These are phyloP conservation scores for Euptelea pleiosperma DNA, from an alignment of 164 flowering plant species.

Conservation along the genomic window DNA sequence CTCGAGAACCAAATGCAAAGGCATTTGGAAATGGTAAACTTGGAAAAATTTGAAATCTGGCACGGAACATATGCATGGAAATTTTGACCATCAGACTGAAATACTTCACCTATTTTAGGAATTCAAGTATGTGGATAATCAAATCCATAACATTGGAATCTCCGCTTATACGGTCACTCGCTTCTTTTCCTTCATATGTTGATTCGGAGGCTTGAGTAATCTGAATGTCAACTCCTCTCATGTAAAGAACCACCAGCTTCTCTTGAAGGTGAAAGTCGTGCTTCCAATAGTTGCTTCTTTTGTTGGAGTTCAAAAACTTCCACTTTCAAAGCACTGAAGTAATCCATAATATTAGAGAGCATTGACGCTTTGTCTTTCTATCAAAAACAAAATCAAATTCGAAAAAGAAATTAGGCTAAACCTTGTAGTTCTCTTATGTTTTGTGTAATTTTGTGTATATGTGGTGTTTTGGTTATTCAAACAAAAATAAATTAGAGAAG, in stretches of 20 bases:
- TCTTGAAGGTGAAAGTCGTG: constrained; percentile 22
- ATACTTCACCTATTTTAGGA: constrained; percentile 39
- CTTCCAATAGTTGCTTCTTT: constrained; percentile 45
- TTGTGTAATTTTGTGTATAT: no score
- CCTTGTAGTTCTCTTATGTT: no score
- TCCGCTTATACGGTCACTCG: constrained; percentile 39
- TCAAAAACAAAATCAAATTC: background rate
- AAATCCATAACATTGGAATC: constrained; percentile 30
- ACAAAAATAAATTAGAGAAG: no score
- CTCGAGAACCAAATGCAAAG: no score
- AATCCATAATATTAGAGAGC: constrained; percentile 46
- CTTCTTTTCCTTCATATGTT: constrained; percentile 32
- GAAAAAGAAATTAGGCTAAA: background rate
- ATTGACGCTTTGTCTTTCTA: constrained; percentile 85
- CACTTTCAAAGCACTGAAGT: constrained; percentile 40
- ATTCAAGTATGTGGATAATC: constrained; percentile 41
- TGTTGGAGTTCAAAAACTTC: constrained; percentile 50
- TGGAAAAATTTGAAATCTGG: no score
- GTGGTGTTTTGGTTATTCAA: no score
- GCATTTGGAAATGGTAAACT: no score
- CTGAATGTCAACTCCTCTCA: constrained; percentile 32
- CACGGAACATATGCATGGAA: no score
- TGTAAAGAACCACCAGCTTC: constrained; percentile 12
- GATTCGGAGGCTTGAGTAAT: constrained; percentile 30
- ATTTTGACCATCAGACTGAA: no score